These are phyloP conservation scores for Trametes hirsuta DNA, from an alignment of 1,284 basidiomycete species.

Conservation along the genomic window DNA sequence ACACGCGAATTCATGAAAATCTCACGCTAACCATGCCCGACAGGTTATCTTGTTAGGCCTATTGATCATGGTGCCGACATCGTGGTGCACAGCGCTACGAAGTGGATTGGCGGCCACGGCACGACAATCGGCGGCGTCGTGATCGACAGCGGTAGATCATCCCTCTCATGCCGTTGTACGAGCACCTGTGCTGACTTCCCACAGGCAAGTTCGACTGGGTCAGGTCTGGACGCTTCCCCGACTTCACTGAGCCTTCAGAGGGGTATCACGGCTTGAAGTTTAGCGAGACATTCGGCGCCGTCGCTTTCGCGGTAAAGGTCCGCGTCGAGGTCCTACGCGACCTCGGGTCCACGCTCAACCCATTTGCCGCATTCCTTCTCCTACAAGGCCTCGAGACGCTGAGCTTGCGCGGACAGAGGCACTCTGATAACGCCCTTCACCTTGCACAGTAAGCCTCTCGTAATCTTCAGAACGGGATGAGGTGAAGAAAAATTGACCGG, in stretches of 20 bases:
- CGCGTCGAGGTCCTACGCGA: conserved; percentile 80
- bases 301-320: conserved; percentile 77
- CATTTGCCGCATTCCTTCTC: conserved; percentile 84
- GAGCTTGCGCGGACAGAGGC: conserved; percentile 76
- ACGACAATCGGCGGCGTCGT: conserved; percentile 88
- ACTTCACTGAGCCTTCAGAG: conserved; percentile 81
- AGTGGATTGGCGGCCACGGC: conserved; percentile 92
- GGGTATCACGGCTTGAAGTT: conserved; percentile 85
- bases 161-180: neutral
- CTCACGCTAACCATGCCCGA: neutral
- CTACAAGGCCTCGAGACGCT: conserved; percentile 89
- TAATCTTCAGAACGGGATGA: neutral
- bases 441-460: conserved; percentile 58
- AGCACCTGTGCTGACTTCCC: neutral
- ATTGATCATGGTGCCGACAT: conserved; percentile 83
- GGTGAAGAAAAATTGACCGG: conserved; percentile 16
- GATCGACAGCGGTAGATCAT: conserved; percentile 63
- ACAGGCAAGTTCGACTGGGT: conserved; percentile 87
- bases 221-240: conserved; percentile 76
- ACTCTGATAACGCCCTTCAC: conserved; percentile 75
- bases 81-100: conserved; percentile 87
- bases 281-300: conserved; percentile 73
- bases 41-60: conserved; percentile 74
- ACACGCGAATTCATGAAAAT: neutral
- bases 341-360: conserved; percentile 76